Evolutionary conservation across 1,284 basidiomycete genomes (phyloP), one percentile per base, ranked within the genome.

Genomic region (Ceratobasidium papillatum): DNA sequence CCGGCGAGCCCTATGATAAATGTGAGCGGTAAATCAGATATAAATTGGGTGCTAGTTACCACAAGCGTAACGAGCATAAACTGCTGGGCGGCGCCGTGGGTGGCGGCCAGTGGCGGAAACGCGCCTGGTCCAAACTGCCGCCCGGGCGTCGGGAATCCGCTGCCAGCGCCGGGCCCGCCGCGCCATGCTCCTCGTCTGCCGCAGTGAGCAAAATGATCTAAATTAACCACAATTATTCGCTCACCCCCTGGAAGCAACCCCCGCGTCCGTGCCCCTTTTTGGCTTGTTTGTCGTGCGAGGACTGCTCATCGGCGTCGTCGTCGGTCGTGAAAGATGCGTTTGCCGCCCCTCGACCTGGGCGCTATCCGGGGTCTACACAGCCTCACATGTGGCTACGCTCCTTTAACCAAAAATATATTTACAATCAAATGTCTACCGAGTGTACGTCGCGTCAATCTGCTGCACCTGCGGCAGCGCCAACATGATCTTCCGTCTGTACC

Each of bases 361-460:
- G 58, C 38, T 41, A 36, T 41, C 58, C 34, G 58, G 58, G 58
- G 58, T 41, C 58, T 54, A 38, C 66, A 71, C 66, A 71, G 66
- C 66, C 66, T 56, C 66, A 52, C 58, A 61, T 36, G 58, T 61
- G 58, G 58, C 58, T 61, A 61, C n/a, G 34, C 32, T 17, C 47
- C n/a, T 22, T 7, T 7, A 41, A 51, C 9, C 49, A 3, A 51
- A 7, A 30, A 11, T 54, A 54, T 54, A 54, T 54, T 30, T 30
- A 3, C 52, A 25, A 22, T 12, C 19, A 32, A 3, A 45, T 19
- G 25, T 52, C 45, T 47, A 47, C 19, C 49, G 47, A 47, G 65
- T 68, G 19, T 54, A 97, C 91, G 94, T 97, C 36, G 97, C 97
- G 83, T 99, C 97, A 74, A 99, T 92, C 84, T 99, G 98, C 80